These are phyloP conservation scores for Acer negundo DNA, from an alignment of 345 rosid species.

Conservation along the genomic window DNA sequence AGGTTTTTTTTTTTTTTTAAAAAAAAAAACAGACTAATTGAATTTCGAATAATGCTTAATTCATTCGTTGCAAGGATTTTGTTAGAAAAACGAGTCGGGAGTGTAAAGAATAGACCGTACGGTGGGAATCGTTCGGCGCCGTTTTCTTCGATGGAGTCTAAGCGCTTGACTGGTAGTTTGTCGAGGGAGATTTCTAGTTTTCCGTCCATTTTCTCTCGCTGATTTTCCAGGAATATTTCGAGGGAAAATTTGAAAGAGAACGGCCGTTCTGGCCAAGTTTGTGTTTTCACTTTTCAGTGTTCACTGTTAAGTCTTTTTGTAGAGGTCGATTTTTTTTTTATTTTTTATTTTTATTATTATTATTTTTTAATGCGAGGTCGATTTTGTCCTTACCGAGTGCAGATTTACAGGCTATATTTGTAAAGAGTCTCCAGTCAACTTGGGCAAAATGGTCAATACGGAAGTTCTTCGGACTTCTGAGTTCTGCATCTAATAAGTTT, in stretches of 20 bases:
- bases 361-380: neutral
- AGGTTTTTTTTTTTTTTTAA: no score
- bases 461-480: no score
- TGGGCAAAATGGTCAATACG: no score
- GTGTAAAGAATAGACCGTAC: constrained; percentile 35
- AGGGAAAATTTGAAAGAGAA: neutral
- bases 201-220: constrained; percentile 46
- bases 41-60: neutral
- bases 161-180: constrained; percentile 79
- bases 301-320: no score
- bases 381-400: neutral
- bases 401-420: no score
- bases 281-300: neutral
- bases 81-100: neutral
- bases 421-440: no score
- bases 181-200: constrained; percentile 72
- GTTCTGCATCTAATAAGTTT: no score
- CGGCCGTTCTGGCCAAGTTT: neutral
- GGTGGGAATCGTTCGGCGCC: constrained; percentile 80
- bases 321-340: no score
- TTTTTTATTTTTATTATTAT: no score
- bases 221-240: constrained; percentile 19
- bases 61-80: neutral
- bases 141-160: constrained; percentile 77
- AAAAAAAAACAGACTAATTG: no score